These are phyloP conservation scores for Talaromyces pinophilus DNA, from an alignment of 2,329 filamentous ascomycete genomes.

Conservation along the genomic window DNA sequence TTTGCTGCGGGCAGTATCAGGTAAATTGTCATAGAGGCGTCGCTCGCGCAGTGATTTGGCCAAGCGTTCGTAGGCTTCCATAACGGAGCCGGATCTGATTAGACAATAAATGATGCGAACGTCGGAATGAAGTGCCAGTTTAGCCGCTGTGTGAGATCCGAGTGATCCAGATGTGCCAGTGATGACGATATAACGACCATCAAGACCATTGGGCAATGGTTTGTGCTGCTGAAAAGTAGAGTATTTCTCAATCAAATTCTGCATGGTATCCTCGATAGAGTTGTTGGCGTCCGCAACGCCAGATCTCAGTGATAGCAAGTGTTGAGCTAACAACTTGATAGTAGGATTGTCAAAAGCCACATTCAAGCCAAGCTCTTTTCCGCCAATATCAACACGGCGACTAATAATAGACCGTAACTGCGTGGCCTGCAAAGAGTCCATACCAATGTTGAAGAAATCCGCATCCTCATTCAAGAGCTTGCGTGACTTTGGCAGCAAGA, in stretches of 20 bases:
- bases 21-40: slow-evolving; percentile 32
- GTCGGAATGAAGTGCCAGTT: slow-evolving; percentile 38
- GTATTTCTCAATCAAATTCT: slow-evolving; percentile 52
- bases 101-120: slow-evolving; percentile 58
- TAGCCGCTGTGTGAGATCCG: slow-evolving; percentile 59
- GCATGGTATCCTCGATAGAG: slow-evolving; percentile 49
- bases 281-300: slow-evolving; percentile 34
- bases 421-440: slow-evolving; percentile 62
- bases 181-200: slow-evolving; percentile 46
- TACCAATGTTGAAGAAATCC: slow-evolving; percentile 61
- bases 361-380: slow-evolving; percentile 54
- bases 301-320: slow-evolving; percentile 48
- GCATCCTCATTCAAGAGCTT: slow-evolving; percentile 39
- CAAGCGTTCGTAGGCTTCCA: slow-evolving; percentile 50
- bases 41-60: slow-evolving; percentile 45
- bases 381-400: slow-evolving; percentile 53
- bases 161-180: slow-evolving; percentile 68
- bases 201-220: slow-evolving; percentile 26
- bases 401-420: slow-evolving; percentile 57
- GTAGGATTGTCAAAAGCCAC: slow-evolving; percentile 61
- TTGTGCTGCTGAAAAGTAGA: slow-evolving; percentile 34
- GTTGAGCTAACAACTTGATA: slow-evolving; percentile 48
- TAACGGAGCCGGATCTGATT: slow-evolving; percentile 50
- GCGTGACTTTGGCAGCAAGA: slow-evolving; percentile 30
- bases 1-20: slow-evolving; percentile 34